A percentile compares a stretch with the other conserved stretches of the same genome.
These are phyloP conservation scores for Coemansia sp. DNA, from an alignment of 192 early-diverging fungal species.

Conservation along the genomic window DNA sequence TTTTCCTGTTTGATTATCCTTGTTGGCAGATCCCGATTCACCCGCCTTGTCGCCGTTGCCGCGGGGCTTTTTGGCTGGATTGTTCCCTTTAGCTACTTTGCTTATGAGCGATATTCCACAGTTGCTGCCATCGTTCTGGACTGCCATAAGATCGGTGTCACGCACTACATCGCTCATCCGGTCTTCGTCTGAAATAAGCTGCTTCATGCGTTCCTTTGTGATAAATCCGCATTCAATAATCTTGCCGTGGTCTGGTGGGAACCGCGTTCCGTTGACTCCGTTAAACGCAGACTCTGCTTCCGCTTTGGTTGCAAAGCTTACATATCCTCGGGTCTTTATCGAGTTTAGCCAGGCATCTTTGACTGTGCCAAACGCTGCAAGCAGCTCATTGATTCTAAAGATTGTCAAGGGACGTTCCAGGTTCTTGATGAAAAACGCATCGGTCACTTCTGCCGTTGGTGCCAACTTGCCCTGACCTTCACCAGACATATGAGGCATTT, in stretches of 20 bases:
- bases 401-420: conserved; percentile 45
- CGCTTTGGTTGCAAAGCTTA: conserved; percentile 22
- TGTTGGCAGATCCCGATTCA: background rate
- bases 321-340: conserved; percentile 52
- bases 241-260: conserved; percentile 42
- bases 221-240: conserved; percentile 41
- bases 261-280: conserved; percentile 27
- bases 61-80: conserved; percentile 29
- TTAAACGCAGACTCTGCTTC: conserved; percentile 24
- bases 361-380: conserved; percentile 25
- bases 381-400: conserved; percentile 31
- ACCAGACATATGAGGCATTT: background rate
- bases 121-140: conserved; percentile 26
- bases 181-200: conserved; percentile 37
- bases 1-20: conserved; percentile 6
- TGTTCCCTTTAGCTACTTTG: conserved; percentile 5
- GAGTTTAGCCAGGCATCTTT: conserved; percentile 49
- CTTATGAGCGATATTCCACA: conserved; percentile 36
- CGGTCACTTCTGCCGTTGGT: background rate
- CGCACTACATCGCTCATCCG: conserved; percentile 23
- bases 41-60: conserved; percentile 12
- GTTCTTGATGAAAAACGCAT: conserved; percentile 46
- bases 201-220: conserved; percentile 32
- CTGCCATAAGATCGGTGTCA: conserved; percentile 26
- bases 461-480: background rate